Base-by-base conservation (phyloP, 1,139 yeast genomes). In the Pichia kudriavzevii region DNA sequence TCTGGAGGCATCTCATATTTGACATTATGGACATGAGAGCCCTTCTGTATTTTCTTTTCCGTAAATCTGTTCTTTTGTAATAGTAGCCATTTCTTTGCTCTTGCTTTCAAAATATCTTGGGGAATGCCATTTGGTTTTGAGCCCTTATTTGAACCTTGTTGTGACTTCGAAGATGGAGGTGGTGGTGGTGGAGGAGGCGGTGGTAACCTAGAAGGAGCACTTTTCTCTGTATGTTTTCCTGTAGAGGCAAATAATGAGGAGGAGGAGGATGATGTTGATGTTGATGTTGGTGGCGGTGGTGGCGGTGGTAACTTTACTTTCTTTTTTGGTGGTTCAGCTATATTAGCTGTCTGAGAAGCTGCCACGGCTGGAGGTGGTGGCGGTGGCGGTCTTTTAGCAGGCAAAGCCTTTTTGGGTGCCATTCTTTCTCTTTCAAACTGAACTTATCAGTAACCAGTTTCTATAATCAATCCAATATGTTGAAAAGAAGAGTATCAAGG, bases 1-100 rank as follows among this genome's bases (percentile, higher is more conserved):
- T 88, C 95, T 0, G 95, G 94, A 0, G 97, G 97, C 91, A 88
- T 80, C 46, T 83, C 88, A 3, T 78, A 73, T 50, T 83, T 84
- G 8, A 71, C 69, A 0, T 84, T 69, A 36, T 67, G 75, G 4
- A 75, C 75, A 40, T 63, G 59, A 7, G 72, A 63, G 19, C 60
- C 61, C 35, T 60, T 51, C 40, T 59, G 60, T 34, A 54, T 50
- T 29, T 60, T 55, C 7, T 43, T 36, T 27, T 50, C 48, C n/a
- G 50, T 48, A 45, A 63, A 76, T 43, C 84, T 61, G 32, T 56
- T 59, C 53, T 78, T 80, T 48, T 82, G 94, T 2, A 70, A 37
- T 37, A 67, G 72, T n/a, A 69, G 62, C 94, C 94, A 83, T 50
- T 68, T 67, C 36, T 65, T 61, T 45, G 75, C 72, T 40, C 74